A percentile compares a stretch with the other conserved stretches of the same genome.
These are phyloP conservation scores for Capsicum baccatum DNA, from an alignment of 257 asterid genomes.

Conservation along the genomic window DNA sequence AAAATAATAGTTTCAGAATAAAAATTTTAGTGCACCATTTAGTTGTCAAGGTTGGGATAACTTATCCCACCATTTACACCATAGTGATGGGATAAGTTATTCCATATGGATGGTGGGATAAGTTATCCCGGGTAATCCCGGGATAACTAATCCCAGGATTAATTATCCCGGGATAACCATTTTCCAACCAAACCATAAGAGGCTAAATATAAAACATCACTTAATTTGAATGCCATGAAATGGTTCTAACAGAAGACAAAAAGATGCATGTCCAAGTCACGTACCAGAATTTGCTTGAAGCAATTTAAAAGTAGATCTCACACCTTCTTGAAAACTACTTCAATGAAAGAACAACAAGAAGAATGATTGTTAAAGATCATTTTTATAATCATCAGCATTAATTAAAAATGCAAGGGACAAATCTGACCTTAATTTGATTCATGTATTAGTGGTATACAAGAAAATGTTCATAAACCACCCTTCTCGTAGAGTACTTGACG, in stretches of 20 bases:
- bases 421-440: not conserved
- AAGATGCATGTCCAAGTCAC: not conserved
- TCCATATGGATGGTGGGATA: too few species aligned
- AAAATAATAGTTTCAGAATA: too few species aligned
- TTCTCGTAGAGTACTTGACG: not conserved
- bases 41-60: too few species aligned
- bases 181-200: not conserved
- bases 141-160: too few species aligned
- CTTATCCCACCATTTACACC: too few species aligned
- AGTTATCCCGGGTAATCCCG: too few species aligned
- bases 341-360: not conserved
- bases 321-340: not conserved
- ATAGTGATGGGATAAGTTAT: too few species aligned
- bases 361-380: not conserved
- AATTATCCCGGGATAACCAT: too few species aligned
- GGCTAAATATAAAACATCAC: too few species aligned
- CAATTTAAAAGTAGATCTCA: not conserved
- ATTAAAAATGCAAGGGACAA: not conserved
- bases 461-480: not conserved
- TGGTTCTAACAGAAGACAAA: not conserved
- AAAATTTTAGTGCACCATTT: too few species aligned
- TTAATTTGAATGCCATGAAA: not conserved
- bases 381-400: not conserved
- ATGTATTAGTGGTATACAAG: not conserved
- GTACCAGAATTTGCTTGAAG: not conserved